Conservation (phyloP, 768 basidiomycete species). For the Suillus spraguei region DNA sequence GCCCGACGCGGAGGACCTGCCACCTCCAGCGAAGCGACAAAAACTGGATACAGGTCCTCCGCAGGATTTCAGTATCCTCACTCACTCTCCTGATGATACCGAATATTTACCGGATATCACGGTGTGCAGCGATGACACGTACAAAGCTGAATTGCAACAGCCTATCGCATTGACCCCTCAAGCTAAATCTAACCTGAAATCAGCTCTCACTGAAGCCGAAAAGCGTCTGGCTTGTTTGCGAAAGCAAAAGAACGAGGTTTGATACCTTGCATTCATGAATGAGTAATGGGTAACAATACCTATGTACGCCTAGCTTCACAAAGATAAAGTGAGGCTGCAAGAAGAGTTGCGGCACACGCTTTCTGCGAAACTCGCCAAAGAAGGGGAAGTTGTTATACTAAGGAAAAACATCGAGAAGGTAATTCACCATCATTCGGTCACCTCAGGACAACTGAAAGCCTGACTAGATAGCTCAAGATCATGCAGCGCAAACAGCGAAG, state of each 20-base stretch:
- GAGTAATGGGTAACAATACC: conserved; percentile 12
- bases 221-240: conserved; percentile 23
- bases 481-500: conserved; percentile 56
- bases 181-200: neutral
- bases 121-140: conserved; percentile 59
- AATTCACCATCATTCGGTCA: conserved; percentile 6
- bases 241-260: conserved; percentile 51
- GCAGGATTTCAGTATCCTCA: conserved; percentile 31
- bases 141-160: conserved; percentile 35
- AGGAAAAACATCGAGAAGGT: conserved; percentile 73
- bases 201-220: conserved; percentile 8
- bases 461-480: conserved; percentile 57
- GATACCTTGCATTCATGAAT: conserved; percentile 17
- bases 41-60: conserved; percentile 52
- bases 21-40: conserved; percentile 55
- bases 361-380: conserved; percentile 56
- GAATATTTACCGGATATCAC: conserved; percentile 68
- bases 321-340: conserved; percentile 50
- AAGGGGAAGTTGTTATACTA: conserved; percentile 72
- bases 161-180: neutral
- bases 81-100: conserved; percentile 36
- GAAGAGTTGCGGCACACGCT: conserved; percentile 47
- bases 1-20: conserved; percentile 25
- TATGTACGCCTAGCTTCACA: conserved; percentile 44
- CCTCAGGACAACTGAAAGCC: neutral